A percentile compares a stretch with the other conserved stretches of the same genome.
phyloP scores from a whole-genome alignment of 768 basidiomycete genomes.

The Ramaria sp. region DNA sequence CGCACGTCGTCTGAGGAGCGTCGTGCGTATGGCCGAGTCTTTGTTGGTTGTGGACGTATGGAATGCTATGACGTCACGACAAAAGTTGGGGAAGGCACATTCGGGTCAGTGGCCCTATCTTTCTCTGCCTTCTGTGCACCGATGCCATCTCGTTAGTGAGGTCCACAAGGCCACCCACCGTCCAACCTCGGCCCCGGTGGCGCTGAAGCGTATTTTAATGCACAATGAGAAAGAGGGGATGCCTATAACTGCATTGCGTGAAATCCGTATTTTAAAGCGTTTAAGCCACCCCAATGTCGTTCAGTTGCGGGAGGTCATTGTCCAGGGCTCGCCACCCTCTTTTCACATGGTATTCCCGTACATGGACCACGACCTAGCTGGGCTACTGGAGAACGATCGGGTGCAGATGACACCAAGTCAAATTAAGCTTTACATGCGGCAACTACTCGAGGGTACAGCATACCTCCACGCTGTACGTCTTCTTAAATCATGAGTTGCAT shows the following conservation, averaged over 20 bases:
- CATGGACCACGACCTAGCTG: conserved; percentile 98
- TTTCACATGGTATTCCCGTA: conserved; percentile 99
- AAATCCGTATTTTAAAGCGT: conserved; percentile 93
- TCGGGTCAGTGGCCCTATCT: conserved; percentile 55
- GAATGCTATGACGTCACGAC: conserved; percentile 70
- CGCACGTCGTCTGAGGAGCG: conserved; percentile 55
- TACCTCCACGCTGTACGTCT: conserved; percentile 83
- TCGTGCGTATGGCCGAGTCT: conserved; percentile 53
- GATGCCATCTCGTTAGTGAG: conserved; percentile 39
- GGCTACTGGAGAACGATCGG: conserved; percentile 82
- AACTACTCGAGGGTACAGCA: conserved; percentile 90
- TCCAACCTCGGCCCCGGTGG: conserved; percentile 51
- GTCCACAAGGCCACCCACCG: conserved; percentile 81
- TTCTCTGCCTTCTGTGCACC: conserved; percentile 11
- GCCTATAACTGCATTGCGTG: conserved; percentile 91
- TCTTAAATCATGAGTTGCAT: conserved; percentile 8
- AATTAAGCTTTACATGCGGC: conserved; percentile 94
- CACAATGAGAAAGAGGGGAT: conserved; percentile 97
- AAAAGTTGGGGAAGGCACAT: conserved; percentile 94
- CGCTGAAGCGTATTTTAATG: conserved; percentile 91
- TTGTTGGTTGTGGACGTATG: conserved; percentile 61
- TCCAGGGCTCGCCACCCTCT: conserved; percentile 60
- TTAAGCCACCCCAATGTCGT: conserved; percentile 81
- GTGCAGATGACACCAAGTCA: conserved; percentile 74
- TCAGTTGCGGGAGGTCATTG: conserved; percentile 86